A percentile compares a stretch with the other conserved stretches of the same genome.
Conservation (phyloP, 164 flowering plant species). For the Vitis labrusca region DNA sequence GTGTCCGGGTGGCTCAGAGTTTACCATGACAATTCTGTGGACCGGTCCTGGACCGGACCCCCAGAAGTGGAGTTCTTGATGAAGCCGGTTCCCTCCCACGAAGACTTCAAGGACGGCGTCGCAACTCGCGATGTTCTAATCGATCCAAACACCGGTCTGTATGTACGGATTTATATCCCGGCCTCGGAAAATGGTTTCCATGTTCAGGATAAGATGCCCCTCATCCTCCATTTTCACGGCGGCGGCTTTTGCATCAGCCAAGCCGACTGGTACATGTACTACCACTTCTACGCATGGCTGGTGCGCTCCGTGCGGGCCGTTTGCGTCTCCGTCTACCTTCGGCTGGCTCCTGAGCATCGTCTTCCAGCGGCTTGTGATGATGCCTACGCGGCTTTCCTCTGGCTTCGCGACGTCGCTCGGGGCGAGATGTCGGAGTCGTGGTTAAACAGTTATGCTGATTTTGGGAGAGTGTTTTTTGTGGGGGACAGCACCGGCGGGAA, state of each 20-base stretch:
- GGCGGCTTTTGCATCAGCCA: constrained; percentile 1
- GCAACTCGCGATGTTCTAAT: constrained; percentile 2
- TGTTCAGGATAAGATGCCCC: background rate
- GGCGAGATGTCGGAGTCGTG: background rate
- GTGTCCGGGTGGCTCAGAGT: constrained; percentile 10
- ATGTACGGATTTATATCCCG: constrained; percentile 6
- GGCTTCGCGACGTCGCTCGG: background rate
- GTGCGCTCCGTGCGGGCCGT: background rate
- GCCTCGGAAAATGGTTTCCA: background rate
- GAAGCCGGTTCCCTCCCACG: constrained; percentile 3
- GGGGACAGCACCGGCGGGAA: constrained; percentile 3
- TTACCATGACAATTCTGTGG: constrained; percentile 7
- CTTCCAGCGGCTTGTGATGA: background rate
- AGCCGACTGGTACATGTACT: background rate
- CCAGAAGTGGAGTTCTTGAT: constrained; percentile 4
- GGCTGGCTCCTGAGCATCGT: background rate
- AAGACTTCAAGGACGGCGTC: constrained; percentile 1
- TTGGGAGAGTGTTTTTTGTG: background rate
- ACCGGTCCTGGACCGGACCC: constrained; percentile 8
- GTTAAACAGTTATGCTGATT: background rate
- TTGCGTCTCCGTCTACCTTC: constrained; percentile 4
- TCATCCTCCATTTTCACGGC: constrained; percentile 10
- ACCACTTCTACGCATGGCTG: background rate
- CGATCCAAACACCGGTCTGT: background rate
- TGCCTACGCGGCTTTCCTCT: background rate